A percentile compares a stretch with the other conserved stretches of the same genome.
These are phyloP conservation scores for Tulasnella sp. DNA, from an alignment of 768 basidiomycete genomes.

Conservation along the genomic window DNA sequence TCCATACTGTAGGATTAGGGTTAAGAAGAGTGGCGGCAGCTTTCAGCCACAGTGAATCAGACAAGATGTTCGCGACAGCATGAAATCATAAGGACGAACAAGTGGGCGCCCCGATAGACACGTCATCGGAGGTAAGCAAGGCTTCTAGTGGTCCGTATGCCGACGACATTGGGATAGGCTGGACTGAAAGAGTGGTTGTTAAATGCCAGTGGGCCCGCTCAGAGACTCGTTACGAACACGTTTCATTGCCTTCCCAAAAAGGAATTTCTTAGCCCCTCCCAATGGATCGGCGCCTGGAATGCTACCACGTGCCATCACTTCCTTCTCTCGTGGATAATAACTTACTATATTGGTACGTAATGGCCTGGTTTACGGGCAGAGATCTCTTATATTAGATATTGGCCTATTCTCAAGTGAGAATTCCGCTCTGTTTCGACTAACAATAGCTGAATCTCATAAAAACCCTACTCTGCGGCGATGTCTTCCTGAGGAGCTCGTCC, in stretches of 20 bases:
- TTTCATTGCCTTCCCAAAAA: background rate
- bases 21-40: background rate
- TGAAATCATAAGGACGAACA: background rate
- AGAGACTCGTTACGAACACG: background rate
- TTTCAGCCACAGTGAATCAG: background rate
- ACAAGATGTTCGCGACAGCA: background rate
- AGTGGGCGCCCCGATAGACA: background rate
- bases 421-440: too few species aligned
- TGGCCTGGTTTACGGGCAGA: background rate
- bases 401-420: background rate
- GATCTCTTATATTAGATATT: too few species aligned
- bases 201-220: too few species aligned
- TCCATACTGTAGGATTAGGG: background rate
- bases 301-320: background rate
- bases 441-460: too few species aligned
- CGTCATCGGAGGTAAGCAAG: background rate
- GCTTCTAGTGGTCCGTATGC: background rate
- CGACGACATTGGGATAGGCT: background rate
- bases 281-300: background rate
- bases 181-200: background rate
- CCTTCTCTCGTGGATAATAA: too few species aligned
- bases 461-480: too few species aligned
- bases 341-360: background rate
- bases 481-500: too few species aligned
- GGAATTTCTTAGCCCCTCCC: background rate